Evolutionary conservation across 495 filamentous ascomycete species (phyloP).

Genomic region (Pseudoneurospora amorphoporcata): DNA sequence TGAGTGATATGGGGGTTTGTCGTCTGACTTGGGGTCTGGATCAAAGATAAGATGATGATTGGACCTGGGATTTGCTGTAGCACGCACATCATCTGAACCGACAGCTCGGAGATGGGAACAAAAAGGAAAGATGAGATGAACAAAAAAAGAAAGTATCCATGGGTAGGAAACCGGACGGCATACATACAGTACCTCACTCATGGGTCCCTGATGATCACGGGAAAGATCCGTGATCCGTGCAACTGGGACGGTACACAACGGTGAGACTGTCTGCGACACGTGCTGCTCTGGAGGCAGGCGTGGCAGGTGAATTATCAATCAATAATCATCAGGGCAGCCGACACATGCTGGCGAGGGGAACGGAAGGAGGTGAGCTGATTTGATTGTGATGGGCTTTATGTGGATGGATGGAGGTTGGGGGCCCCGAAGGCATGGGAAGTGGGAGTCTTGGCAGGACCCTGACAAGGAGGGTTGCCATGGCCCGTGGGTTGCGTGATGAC

Average conservation of each 20-base stretch:
- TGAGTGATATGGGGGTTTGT: not conserved
- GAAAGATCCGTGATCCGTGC: not conserved
- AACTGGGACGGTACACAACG: not conserved
- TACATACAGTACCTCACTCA: not conserved
- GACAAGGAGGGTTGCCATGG: not conserved
- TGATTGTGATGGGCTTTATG: not conserved
- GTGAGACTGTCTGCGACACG: not conserved
- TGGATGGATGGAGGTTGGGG: not conserved
- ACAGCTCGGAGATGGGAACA: not conserved
- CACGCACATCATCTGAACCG: not conserved
- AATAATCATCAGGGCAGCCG: not conserved
- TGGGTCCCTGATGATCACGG: not conserved
- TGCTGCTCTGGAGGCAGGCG: not conserved
- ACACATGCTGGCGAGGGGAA: not conserved
- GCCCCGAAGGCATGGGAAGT: not conserved
- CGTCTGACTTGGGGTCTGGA: not conserved
- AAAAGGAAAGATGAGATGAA: not conserved
- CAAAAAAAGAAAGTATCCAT: not conserved
- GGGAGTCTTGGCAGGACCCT: not conserved
- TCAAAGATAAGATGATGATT: not conserved
- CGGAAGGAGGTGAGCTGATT: not conserved
- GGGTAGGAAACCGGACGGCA: not conserved
- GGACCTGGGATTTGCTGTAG: not conserved
- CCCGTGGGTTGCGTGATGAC: not conserved
- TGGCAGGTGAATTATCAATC: not conserved